phyloP scores from a whole-genome alignment of 768 basidiomycete species.

The Calvatia gigantea region DNA sequence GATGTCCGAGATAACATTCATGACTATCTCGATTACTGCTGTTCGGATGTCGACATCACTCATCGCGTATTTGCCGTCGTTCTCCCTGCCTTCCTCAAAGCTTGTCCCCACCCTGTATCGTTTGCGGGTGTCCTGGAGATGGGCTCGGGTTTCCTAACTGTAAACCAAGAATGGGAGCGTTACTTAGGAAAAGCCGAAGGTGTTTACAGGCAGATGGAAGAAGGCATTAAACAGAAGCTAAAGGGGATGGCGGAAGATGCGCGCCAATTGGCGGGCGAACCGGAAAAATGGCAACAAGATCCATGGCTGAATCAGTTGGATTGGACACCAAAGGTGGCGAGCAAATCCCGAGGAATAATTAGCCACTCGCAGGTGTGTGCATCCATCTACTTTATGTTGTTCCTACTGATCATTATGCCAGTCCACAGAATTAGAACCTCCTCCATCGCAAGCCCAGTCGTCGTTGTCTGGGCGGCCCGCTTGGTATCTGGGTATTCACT shows the following conservation, averaged over 20 bases:
- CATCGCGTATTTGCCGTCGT: constrained; percentile 75
- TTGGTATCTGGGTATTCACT: constrained; percentile 55
- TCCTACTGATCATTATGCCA: not conserved
- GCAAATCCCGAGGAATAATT: constrained; percentile 61
- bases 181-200: constrained; percentile 79
- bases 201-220: constrained; percentile 70
- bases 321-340: constrained; percentile 86
- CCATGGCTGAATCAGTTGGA: constrained; percentile 90
- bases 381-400: constrained; percentile 15
- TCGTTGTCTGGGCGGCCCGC: constrained; percentile 30
- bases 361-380: constrained; percentile 13
- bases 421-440: not conserved
- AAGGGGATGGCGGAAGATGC: constrained; percentile 70
- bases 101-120: constrained; percentile 89
- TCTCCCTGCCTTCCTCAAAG: constrained; percentile 75
- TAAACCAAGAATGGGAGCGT: constrained; percentile 84
- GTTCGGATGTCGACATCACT: constrained; percentile 80
- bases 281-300: constrained; percentile 62
- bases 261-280: constrained; percentile 45
- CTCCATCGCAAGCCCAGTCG: too few species aligned
- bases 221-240: constrained; percentile 73
- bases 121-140: constrained; percentile 90
- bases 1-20: constrained; percentile 62
- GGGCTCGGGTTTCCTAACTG: constrained; percentile 89
- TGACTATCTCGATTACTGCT: constrained; percentile 83